Evolutionary conservation across 2,329 filamentous ascomycete species (phyloP), one percentile per base, ranked within the genome.

Genomic region (Coniochaeta ligniaria): DNA sequence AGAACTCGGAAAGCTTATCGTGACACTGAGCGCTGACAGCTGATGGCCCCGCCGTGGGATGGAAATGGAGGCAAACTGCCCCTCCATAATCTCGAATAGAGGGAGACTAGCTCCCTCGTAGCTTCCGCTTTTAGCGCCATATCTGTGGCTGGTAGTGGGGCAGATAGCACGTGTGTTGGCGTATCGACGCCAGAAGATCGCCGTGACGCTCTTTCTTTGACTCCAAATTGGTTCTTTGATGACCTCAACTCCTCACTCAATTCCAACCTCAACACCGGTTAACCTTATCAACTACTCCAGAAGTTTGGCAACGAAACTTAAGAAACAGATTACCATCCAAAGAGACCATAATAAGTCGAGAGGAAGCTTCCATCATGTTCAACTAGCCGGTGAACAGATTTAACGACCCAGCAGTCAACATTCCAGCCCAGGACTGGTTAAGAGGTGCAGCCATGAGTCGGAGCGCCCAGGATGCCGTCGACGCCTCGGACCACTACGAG

Each of bases 401-500:
- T 9, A 12, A 47, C 5, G 22, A 11, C 43, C 35, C 6, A 47
- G 24, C 24, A 52, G 47, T 2, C 43, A 47, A 24, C 43, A 22
- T 5, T 24, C 43, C 8, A 47, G 20, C n/a, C 47, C 24, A 2
- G 26, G 12, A 31, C 14, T 52, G 24, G 47, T 3, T 7, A 4
- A 52, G 2, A 26, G 12, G 6, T 14, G 14, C 47, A 31, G 9
- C 24, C 12, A 52, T 52, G 47, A 52, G 54, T 17, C 54, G 54
- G 17, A 65, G 61, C 56, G 66, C 61, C 58, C 67, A 67, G 24
- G 79, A 80, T 65, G 74, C 73, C 63, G 78, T 81, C 73, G 83
- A 86, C 72, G 80, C 80, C 67, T 85, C 83, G 59, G 80, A 83
- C 61, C 83, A 86, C 74, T 85, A 85, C 73, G 80, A 84, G 73